Evolutionary conservation across 257 asterid species (phyloP), one percentile per base, ranked within the genome.

Genomic region (Salvia splendens): DNA sequence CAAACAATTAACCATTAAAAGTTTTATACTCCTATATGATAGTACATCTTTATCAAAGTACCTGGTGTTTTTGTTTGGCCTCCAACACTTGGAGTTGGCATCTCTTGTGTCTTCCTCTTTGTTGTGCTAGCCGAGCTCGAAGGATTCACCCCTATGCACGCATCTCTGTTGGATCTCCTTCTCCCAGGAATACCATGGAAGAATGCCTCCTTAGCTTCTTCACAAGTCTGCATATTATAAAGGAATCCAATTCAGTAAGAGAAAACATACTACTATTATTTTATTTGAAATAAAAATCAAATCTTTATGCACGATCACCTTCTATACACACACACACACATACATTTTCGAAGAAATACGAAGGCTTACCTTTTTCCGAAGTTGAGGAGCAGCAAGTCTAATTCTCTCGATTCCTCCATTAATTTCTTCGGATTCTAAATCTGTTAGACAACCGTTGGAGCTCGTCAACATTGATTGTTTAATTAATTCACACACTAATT

Each of bases 131-230:
- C 12, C 56, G 54, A 47, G n/a, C 11, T 9, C 15, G 56, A 58
- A 28, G 49, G 51, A 48, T 24, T 40, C 38, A 36, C 56, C 55
- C 35, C 38, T 30, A 11, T 1, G 60, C 28, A 53, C 38, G 43
- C 58, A 0, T 15, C 36, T 7, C 59, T 64, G 67, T 52, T 38
- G 0, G 76, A 32, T 60, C 79, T 65, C 3, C 73, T 69, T 38
- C 78, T 40, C 65, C 12, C 16, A 28, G 61, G 42, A 46, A 76
- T 58, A 14, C 30, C 0, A 0, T 36, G 46, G 14, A 3, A 46
- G 51, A 45, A 76, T 7, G 17, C 30, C 59, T 52, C 46, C 4
- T 5, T 48, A 14, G 38, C 52, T 38, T 56, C 59, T 0, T 62
- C 40, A 35, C 5, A 6, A 35, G 7, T 4, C 5, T 35, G 40